Evolutionary conservation across 495 filamentous ascomycete genomes (phyloP).

Genomic region (Penicillium parvum): DNA sequence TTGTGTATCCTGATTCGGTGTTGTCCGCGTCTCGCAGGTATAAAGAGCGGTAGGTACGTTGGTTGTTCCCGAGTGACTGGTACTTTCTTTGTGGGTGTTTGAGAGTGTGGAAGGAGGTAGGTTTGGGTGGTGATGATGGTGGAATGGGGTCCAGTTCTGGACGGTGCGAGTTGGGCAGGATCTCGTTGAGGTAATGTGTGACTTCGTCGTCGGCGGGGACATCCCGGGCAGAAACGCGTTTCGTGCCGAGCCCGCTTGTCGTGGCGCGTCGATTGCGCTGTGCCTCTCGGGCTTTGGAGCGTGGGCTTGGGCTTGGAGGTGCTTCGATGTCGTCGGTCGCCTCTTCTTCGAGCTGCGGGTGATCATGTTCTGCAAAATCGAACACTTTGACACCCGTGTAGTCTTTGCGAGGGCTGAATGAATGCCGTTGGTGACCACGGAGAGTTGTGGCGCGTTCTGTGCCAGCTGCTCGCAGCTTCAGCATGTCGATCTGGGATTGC

Average conservation of each 20-base stretch:
- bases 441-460: slow-evolving; percentile 26
- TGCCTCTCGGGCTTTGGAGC: slow-evolving; percentile 29
- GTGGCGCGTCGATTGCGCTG: slow-evolving; percentile 21
- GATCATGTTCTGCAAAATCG: slow-evolving; percentile 28
- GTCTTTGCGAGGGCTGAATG: slow-evolving; percentile 33
- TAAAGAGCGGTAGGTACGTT: slow-evolving; percentile 27
- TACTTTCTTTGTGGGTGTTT: slow-evolving; percentile 17
- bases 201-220: slow-evolving; percentile 29
- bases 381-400: slow-evolving; percentile 30
- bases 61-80: slow-evolving; percentile 17
- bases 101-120: slow-evolving; percentile 22
- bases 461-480: slow-evolving; percentile 27
- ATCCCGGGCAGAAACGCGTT: slow-evolving; percentile 20
- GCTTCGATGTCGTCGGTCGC: slow-evolving; percentile 35
- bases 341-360: slow-evolving; percentile 23
- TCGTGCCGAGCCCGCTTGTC: slow-evolving; percentile 22
- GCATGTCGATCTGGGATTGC: slow-evolving; percentile 32
- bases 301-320: slow-evolving; percentile 41
- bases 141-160: slow-evolving; percentile 13
- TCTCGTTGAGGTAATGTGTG: slow-evolving; percentile 28
- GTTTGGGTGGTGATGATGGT: slow-evolving; percentile 36
- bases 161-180: slow-evolving; percentile 20
- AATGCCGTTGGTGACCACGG: slow-evolving; percentile 20
- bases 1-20: slow-evolving; percentile 12
- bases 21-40: slow-evolving; percentile 17